Evolutionary conservation across 495 filamentous ascomycete species (phyloP).

Genomic region (Penicillium simplicissimum): DNA sequence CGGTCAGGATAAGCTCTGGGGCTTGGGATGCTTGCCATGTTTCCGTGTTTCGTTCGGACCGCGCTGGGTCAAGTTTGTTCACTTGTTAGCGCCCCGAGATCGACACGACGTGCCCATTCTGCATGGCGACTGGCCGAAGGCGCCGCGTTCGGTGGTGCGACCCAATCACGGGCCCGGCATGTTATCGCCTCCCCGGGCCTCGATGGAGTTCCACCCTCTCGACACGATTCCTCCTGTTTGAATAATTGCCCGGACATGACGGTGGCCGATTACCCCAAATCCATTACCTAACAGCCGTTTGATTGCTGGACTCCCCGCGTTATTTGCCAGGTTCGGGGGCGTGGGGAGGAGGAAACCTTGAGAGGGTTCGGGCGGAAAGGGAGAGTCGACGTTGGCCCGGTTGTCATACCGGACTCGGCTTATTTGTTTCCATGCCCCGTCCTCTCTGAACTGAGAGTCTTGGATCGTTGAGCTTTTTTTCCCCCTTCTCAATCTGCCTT

Average conservation of each 20-base stretch:
- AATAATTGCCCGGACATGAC: not conserved
- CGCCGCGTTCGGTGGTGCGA: conserved; percentile 19
- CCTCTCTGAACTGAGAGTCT: conserved; percentile 6
- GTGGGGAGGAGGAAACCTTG: not conserved
- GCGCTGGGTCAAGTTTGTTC: conserved; percentile 4
- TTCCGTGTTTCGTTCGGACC: conserved; percentile 6
- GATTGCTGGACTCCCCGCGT: conserved; percentile 14
- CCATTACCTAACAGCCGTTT: conserved; percentile 26
- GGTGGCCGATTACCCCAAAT: conserved; percentile 26
- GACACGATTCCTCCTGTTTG: not conserved
- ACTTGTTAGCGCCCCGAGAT: conserved; percentile 10
- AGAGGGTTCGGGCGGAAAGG: conserved; percentile 10
- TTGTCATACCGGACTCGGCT: conserved; percentile 12
- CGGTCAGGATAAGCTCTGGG: conserved; percentile 20
- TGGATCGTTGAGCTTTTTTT: not conserved
- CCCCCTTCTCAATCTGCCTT: not conserved
- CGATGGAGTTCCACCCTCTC: not conserved
- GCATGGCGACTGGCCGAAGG: conserved; percentile 15
- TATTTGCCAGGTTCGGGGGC: conserved; percentile 1
- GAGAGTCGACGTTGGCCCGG: conserved; percentile 6
- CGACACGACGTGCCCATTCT: not conserved
- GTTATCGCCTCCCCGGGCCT: conserved; percentile 17
- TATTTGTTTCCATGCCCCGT: conserved; percentile 12
- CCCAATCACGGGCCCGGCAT: conserved; percentile 16
- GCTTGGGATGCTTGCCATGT: not conserved